Evolutionary conservation across 805 yeast species (phyloP).

Genomic region (Spathaspora arborariae): DNA sequence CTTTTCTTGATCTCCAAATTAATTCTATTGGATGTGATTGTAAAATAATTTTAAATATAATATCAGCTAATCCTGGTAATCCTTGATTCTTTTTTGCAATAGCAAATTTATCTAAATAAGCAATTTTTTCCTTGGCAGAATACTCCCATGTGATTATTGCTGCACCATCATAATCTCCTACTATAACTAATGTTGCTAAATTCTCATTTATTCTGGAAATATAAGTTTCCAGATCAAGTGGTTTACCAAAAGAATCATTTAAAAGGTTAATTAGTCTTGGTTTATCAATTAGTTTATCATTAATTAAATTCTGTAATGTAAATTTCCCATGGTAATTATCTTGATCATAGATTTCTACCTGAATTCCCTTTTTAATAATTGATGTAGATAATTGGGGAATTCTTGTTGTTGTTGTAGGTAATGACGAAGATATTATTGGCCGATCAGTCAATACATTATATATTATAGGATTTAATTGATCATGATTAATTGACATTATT

Average conservation of each 20-base stretch:
- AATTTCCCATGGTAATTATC: slow-evolving; percentile 26
- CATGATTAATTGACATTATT: slow-evolving; percentile 55
- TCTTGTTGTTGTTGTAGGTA: slow-evolving; percentile 61
- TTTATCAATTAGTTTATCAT: slow-evolving; percentile 46
- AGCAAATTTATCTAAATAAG: slow-evolving; percentile 93
- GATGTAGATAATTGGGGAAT: slow-evolving; percentile 70
- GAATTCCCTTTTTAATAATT: slow-evolving; percentile 71
- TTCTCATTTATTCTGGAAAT: slow-evolving; percentile 58
- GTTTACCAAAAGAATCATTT: slow-evolving; percentile 73
- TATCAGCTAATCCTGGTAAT: slow-evolving; percentile 88
- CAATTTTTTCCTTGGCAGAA: slow-evolving; percentile 34
- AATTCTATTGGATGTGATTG: slow-evolving; percentile 67
- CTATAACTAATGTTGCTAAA: slow-evolving; percentile 74
- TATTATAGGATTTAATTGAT: slow-evolving; percentile 75
- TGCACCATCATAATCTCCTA: slow-evolving; percentile 94
- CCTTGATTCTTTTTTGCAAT: slow-evolving; percentile 84
- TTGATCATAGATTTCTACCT: slow-evolving; percentile 42
- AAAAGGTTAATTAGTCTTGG: slow-evolving; percentile 56
- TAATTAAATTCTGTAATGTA: slow-evolving; percentile 38
- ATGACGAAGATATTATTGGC: slow-evolving; percentile 83
- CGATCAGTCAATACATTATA: slow-evolving; percentile 90
- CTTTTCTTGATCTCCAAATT: slow-evolving; percentile 84
- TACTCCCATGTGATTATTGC: slow-evolving; percentile 87
- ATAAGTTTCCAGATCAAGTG: slow-evolving; percentile 65
- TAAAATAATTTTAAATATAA: slow-evolving; percentile 78